phyloP scores from a whole-genome alignment of 2,329 filamentous ascomycete genomes.

The Grosmannia penicillata region DNA sequence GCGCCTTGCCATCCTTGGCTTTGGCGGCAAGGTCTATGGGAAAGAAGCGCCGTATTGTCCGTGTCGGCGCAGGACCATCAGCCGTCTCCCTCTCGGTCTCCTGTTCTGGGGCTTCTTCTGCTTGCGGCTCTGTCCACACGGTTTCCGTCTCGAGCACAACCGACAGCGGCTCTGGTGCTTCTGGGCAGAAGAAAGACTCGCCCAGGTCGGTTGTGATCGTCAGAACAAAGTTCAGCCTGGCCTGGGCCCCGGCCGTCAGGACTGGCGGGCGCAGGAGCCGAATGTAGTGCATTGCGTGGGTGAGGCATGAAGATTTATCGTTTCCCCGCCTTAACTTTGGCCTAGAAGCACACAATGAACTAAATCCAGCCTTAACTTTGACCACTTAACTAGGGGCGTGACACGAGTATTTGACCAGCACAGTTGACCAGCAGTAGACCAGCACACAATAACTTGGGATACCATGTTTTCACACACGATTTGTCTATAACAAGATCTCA shows the following conservation, averaged over 20 bases:
- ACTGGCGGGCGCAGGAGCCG: slow-evolving; percentile 33
- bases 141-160: slow-evolving; percentile 12
- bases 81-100: not conserved
- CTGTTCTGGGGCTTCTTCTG: not conserved
- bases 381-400: no score
- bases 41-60: not conserved
- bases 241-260: slow-evolving; percentile 16
- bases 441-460: no score
- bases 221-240: slow-evolving; percentile 28
- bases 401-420: no score
- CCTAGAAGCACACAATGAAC: no score
- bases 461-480: no score
- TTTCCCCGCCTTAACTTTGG: no score
- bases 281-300: slow-evolving; percentile 38
- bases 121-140: not conserved
- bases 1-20: not conserved
- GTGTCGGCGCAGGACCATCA: no score
- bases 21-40: not conserved
- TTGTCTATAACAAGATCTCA: no score
- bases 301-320: not conserved
- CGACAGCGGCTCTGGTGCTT: slow-evolving; percentile 26
- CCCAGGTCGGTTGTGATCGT: slow-evolving; percentile 44
- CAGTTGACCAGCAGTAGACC: no score
- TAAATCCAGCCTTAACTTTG: no score
- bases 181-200: slow-evolving; percentile 35